Evolutionary conservation across 768 basidiomycete genomes (phyloP).

Genomic region (Suillus cothurnatus): DNA sequence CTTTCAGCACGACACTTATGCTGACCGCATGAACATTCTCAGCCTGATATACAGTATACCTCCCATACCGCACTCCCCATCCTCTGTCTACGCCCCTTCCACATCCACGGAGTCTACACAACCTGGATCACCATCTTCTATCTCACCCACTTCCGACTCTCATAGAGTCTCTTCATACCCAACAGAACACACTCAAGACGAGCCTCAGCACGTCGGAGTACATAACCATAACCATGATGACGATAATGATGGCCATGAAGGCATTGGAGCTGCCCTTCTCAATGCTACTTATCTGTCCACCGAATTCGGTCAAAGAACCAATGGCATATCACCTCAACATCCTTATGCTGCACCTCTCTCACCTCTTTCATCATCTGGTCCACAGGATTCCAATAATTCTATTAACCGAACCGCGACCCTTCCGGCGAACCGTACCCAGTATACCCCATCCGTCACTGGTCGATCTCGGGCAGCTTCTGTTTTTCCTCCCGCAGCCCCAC

Average conservation of each 20-base stretch:
- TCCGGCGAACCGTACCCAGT: constrained; percentile 31
- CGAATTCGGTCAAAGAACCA: constrained; percentile 20
- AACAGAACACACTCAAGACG: constrained; percentile 41
- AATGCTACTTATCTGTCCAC: constrained; percentile 33
- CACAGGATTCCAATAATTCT: constrained; percentile 17
- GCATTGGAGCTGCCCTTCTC: constrained; percentile 49
- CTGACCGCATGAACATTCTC: constrained; percentile 91
- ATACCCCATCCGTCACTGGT: constrained; percentile 25
- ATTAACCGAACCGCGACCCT: constrained; percentile 40
- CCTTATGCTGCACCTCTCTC: constrained; percentile 50
- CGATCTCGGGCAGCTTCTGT: constrained; percentile 59
- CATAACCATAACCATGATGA: constrained; percentile 28
- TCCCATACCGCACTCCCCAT: constrained; percentile 65
- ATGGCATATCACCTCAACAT: constrained; percentile 32
- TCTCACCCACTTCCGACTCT: constrained; percentile 48
- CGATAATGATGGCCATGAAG: constrained; percentile 42
- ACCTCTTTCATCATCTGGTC: constrained; percentile 16
- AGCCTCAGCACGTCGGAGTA: constrained; percentile 22
- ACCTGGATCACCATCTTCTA: constrained; percentile 37
- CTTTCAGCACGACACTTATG: constrained; percentile 88
- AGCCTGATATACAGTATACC: constrained; percentile 89
- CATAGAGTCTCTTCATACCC: constrained; percentile 50
- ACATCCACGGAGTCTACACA: constrained; percentile 40
- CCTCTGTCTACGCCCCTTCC: constrained; percentile 49
- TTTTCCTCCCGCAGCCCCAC: constrained; percentile 67